Evolutionary conservation across 2,329 filamentous ascomycete species (phyloP).

Genomic region (Fusarium sp.): DNA sequence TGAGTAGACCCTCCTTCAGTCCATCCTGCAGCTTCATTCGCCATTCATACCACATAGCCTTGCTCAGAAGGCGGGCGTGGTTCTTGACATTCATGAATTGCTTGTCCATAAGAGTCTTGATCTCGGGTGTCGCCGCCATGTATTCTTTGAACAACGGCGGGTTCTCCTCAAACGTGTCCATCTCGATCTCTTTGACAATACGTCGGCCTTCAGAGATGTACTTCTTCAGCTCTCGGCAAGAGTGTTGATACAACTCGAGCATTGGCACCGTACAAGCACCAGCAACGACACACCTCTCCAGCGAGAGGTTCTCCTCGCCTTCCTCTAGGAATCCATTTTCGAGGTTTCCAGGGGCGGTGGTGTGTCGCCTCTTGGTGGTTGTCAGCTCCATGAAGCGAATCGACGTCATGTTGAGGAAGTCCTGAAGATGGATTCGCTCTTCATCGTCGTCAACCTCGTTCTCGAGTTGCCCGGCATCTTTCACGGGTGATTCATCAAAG

Average conservation of each 20-base stretch:
- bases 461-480: conserved; percentile 54
- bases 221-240: conserved; percentile 92
- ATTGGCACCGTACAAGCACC: conserved; percentile 91
- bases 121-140: conserved; percentile 80
- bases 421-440: conserved; percentile 79
- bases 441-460: conserved; percentile 61
- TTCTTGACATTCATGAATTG: conserved; percentile 98
- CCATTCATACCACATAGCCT: conserved; percentile 99
- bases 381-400: conserved; percentile 98
- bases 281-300: conserved; percentile 84
- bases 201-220: conserved; percentile 93
- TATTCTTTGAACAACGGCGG: conserved; percentile 93
- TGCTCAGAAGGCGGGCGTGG: conserved; percentile 86
- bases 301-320: conserved; percentile 60
- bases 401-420: conserved; percentile 93
- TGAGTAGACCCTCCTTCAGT: conserved; percentile 79
- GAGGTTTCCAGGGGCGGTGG: conserved; percentile 66
- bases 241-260: conserved; percentile 94
- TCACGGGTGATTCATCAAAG: conserved; percentile 53
- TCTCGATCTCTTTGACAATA: conserved; percentile 90
- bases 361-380: conserved; percentile 92
- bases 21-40: conserved; percentile 84
- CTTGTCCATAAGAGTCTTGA: conserved; percentile 88
- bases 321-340: conserved; percentile 53
- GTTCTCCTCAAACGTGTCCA: conserved; percentile 86